A percentile compares a stretch with the other conserved stretches of the same genome.
Evolutionary conservation across 257 asterid genomes (phyloP).

Genomic region (Mitragyna speciosa): DNA sequence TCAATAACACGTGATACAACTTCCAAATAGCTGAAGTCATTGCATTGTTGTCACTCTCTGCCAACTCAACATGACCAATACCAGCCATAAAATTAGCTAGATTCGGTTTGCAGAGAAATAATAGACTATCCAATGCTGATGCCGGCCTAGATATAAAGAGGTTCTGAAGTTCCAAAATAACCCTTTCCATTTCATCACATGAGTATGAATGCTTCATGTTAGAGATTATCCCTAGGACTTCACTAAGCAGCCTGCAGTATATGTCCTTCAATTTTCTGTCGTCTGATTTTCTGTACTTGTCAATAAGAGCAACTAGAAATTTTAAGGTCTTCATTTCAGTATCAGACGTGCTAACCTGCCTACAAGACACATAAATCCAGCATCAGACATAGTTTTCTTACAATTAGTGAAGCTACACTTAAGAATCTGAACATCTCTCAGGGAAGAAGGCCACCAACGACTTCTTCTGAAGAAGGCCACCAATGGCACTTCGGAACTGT

Average conservation of each 20-base stretch:
- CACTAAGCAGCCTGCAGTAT: slow-evolving; percentile 64
- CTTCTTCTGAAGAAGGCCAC: neutral
- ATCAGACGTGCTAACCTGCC: slow-evolving; percentile 78
- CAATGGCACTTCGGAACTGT: neutral
- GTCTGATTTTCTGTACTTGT: slow-evolving; percentile 52
- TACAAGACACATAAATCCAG: slow-evolving; percentile 26
- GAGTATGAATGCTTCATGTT: slow-evolving; percentile 66
- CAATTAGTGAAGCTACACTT: neutral
- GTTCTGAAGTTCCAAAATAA: slow-evolving; percentile 71
- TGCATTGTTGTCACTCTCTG: slow-evolving; percentile 56
- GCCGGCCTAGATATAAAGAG: slow-evolving; percentile 63
- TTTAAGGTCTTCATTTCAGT: slow-evolving; percentile 74
- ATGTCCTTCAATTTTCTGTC: slow-evolving; percentile 45
- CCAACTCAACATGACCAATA: slow-evolving; percentile 59
- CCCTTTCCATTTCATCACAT: slow-evolving; percentile 70
- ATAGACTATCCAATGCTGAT: slow-evolving; percentile 44
- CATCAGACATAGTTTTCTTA: neutral
- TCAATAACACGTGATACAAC: slow-evolving; percentile 69
- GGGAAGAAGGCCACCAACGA: neutral
- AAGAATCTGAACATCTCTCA: neutral
- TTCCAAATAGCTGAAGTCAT: slow-evolving; percentile 71
- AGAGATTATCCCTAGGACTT: slow-evolving; percentile 66
- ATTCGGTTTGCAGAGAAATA: slow-evolving; percentile 67
- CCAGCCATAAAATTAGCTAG: slow-evolving; percentile 84
- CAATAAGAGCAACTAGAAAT: slow-evolving; percentile 56